phyloP scores from a whole-genome alignment of 768 basidiomycete genomes.

The Boletellus ananas region DNA sequence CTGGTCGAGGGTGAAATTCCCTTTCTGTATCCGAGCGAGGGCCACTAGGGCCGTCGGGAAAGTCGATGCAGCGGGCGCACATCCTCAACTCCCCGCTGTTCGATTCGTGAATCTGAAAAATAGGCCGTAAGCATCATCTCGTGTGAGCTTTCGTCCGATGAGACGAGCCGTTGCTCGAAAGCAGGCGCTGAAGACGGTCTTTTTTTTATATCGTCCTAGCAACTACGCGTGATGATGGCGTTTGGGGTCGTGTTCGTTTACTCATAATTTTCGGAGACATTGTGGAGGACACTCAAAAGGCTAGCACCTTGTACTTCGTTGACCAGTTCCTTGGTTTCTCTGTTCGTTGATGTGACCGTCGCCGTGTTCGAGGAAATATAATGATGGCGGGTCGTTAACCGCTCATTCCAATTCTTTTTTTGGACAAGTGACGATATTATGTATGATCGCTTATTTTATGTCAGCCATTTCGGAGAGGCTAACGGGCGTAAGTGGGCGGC shows the following conservation, averaged over 20 bases:
- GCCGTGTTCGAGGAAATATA: too few species aligned
- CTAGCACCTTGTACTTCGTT: constrained; percentile 17
- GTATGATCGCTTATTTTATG: too few species aligned
- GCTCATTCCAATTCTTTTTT: too few species aligned
- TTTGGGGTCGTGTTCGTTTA: constrained; percentile 16
- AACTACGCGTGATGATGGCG: constrained; percentile 12
- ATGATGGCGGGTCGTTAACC: too few species aligned
- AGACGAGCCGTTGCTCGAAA: background rate
- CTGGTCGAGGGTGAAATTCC: constrained; percentile 63
- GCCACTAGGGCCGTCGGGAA: constrained; percentile 42
- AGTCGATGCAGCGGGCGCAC: background rate
- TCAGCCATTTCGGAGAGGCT: too few species aligned
- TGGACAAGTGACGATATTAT: too few species aligned
- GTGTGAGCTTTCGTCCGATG: background rate
- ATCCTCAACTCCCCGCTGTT: background rate
- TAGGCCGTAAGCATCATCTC: constrained; percentile 12
- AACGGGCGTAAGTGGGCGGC: too few species aligned
- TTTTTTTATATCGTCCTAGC: background rate
- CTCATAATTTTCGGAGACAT: constrained; percentile 16
- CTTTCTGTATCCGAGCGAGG: constrained; percentile 55
- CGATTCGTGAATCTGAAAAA: background rate
- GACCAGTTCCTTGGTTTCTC: too few species aligned
- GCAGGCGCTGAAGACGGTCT: too few species aligned
- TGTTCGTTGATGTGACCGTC: too few species aligned
- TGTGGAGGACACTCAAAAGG: constrained; percentile 16